Conservation (phyloP, 148 eudicot genomes). For the Chenopodium berlandieri region DNA sequence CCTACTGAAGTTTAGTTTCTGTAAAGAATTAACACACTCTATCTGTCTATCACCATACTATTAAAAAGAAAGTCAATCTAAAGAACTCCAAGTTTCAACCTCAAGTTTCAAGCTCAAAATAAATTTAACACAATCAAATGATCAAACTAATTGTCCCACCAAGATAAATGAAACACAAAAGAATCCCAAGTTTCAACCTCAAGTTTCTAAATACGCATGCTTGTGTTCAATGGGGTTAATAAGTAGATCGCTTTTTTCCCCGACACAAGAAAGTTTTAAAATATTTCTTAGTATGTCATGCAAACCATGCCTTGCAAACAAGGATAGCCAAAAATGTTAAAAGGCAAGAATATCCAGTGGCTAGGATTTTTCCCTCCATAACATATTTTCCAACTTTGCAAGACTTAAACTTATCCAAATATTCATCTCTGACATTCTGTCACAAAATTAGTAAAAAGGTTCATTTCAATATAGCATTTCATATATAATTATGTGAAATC, state of each 20-base stretch:
- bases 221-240: too few species aligned
- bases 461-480: background rate
- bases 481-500: too few species aligned
- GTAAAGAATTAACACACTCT: background rate
- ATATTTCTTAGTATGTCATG: background rate
- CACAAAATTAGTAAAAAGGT: background rate
- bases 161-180: background rate
- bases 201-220: background rate
- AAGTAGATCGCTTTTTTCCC: too few species aligned
- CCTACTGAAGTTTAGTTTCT: too few species aligned
- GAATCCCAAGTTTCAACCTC: background rate
- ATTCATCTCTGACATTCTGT: background rate
- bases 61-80: background rate
- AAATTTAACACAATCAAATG: background rate
- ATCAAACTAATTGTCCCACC: background rate
- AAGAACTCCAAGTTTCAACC: too few species aligned
- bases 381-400: background rate
- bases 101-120: background rate
- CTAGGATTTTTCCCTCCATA: background rate
- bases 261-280: too few species aligned
- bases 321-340: background rate
- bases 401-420: conserved; percentile 6
- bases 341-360: background rate
- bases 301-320: background rate
- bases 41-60: background rate